Percentiles rank a stretch among this genome's conserved stretches.
Evolutionary conservation across 2,329 filamentous ascomycete species (phyloP).

Genomic region (Clonostachys rhizophaga): DNA sequence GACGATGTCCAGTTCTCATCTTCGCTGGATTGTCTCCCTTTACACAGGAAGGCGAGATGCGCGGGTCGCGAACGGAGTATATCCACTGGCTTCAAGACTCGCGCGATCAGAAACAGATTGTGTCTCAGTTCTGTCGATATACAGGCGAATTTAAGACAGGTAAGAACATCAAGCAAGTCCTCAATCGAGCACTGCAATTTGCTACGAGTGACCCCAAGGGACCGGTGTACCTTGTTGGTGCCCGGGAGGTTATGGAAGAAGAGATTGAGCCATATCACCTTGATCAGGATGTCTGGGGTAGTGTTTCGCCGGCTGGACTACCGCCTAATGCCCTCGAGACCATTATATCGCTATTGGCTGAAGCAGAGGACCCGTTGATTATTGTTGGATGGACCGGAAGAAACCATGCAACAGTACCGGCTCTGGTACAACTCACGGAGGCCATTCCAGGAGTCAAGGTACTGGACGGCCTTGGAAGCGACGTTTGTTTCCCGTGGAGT

Average conservation of each 20-base stretch:
- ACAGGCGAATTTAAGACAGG: constrained; percentile 73
- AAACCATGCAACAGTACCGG: constrained; percentile 57
- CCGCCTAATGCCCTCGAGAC: constrained; percentile 41
- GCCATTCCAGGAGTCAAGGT: constrained; percentile 65
- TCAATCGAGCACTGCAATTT: constrained; percentile 75
- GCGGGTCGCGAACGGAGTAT: constrained; percentile 68
- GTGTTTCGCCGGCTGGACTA: constrained; percentile 61
- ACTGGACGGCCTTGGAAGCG: constrained; percentile 71
- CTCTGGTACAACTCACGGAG: constrained; percentile 64
- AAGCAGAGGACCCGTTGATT: constrained; percentile 63
- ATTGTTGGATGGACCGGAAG: constrained; percentile 69
- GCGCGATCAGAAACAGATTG: constrained; percentile 70
- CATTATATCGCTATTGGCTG: constrained; percentile 59
- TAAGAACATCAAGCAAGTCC: constrained; percentile 78
- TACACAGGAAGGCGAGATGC: constrained; percentile 68
- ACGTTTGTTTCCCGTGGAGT: constrained; percentile 75
- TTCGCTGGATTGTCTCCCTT: constrained; percentile 71
- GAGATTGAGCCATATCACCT: constrained; percentile 71
- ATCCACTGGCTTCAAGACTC: constrained; percentile 81
- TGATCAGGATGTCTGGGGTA: constrained; percentile 65
- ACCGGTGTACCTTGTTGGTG: constrained; percentile 74
- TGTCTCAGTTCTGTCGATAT: constrained; percentile 78
- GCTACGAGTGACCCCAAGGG: constrained; percentile 69
- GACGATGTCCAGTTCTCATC: constrained; percentile 66
- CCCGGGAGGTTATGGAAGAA: constrained; percentile 80